Evolutionary conservation across 352 stramenopile genomes (phyloP).

Genomic region (Ophiocytium majus): DNA sequence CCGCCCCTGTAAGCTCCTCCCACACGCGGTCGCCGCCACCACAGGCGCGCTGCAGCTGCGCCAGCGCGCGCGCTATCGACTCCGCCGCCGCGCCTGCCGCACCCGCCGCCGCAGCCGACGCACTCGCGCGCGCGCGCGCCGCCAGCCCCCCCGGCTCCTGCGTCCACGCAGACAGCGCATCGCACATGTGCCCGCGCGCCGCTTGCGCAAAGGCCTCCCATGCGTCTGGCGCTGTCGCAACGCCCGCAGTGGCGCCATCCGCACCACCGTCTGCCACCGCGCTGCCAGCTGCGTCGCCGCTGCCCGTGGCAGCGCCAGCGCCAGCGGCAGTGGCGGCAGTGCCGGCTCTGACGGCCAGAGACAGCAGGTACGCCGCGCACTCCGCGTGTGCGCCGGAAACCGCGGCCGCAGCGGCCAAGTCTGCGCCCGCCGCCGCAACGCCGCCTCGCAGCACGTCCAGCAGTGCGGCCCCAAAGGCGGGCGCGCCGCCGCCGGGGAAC

Average conservation of each 20-base stretch:
- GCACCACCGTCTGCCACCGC: not conserved
- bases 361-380: slow-evolving; percentile 39
- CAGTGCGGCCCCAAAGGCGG: slow-evolving; percentile 26
- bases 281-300: not conserved
- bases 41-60: not conserved
- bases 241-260: too few relatives aligned
- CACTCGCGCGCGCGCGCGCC: not conserved
- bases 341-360: too few relatives aligned
- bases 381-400: slow-evolving; percentile 28
- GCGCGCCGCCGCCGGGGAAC: not conserved
- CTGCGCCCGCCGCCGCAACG: not conserved
- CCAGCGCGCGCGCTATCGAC: not conserved
- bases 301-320: too few relatives aligned
- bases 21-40: not conserved
- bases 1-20: not conserved
- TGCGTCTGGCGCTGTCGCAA: not conserved
- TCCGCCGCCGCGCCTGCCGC: not conserved
- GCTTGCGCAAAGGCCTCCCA: not conserved
- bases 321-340: not conserved
- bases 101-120: too few relatives aligned
- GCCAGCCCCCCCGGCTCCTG: not conserved
- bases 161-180: not conserved
- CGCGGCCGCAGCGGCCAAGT: not conserved
- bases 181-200: not conserved
- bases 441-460: slow-evolving; percentile 33